Conservation (phyloP, 1,284 basidiomycete species). For the Stereum hirsutum region DNA sequence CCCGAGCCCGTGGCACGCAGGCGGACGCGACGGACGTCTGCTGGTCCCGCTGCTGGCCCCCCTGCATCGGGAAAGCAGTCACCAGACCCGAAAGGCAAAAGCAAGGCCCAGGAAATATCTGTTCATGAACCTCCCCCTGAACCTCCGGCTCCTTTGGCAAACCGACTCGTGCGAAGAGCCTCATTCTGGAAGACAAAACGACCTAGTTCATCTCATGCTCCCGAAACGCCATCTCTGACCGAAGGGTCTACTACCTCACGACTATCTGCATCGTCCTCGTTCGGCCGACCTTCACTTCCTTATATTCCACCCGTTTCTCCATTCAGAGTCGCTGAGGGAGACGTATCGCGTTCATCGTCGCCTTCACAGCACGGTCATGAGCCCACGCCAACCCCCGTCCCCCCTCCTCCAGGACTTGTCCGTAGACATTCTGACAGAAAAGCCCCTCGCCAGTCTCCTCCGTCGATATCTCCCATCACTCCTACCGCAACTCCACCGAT, state of each 20-base stretch:
- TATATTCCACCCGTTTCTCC: slow-evolving; percentile 42
- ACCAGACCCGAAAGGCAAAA: slow-evolving; percentile 30
- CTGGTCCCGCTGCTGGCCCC: slow-evolving; percentile 26
- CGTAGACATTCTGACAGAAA: slow-evolving; percentile 42
- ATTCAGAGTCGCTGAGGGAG: slow-evolving; percentile 28
- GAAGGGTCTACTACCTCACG: slow-evolving; percentile 19
- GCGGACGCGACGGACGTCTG: slow-evolving; percentile 32
- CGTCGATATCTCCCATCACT: slow-evolving; percentile 2
- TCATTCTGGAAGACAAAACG: slow-evolving; percentile 44
- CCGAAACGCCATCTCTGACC: too few species aligned
- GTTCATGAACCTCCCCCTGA: slow-evolving; percentile 13
- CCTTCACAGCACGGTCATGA: slow-evolving; percentile 16
- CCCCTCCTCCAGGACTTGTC: slow-evolving; percentile 30
- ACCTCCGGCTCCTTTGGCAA: slow-evolving; percentile 18
- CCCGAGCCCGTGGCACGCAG: slow-evolving; percentile 26
- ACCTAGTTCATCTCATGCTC: too few species aligned
- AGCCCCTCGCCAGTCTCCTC: slow-evolving; percentile 15
- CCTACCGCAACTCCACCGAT: not conserved
- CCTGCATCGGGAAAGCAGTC: slow-evolving; percentile 26
- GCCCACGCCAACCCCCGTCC: slow-evolving; percentile 15
- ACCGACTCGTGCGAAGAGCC: slow-evolving; percentile 38
- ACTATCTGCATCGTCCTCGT: slow-evolving; percentile 13
- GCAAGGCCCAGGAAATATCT: slow-evolving; percentile 24
- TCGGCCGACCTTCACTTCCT: slow-evolving; percentile 31
- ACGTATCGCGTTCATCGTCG: slow-evolving; percentile 12